Percentiles rank a stretch among this genome's conserved stretches.
Evolutionary conservation across 1,284 basidiomycete species (phyloP).

Genomic region (Lentinus polychrous): DNA sequence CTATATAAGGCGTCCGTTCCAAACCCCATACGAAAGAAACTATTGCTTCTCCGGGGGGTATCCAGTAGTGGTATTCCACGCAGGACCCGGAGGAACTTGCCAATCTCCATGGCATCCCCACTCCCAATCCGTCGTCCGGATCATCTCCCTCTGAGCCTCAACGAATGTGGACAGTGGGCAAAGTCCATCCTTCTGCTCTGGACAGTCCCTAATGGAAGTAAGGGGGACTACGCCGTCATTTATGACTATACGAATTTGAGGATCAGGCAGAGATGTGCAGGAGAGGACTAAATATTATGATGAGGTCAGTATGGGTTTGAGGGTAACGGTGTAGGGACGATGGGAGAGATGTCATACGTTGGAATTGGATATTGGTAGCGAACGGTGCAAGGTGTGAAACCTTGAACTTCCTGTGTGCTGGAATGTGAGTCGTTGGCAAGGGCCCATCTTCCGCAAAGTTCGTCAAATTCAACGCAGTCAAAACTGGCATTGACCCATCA

Average conservation of each 20-base stretch:
- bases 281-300: constrained; percentile 55
- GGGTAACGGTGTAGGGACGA: constrained; percentile 3
- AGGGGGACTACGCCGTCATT: constrained; percentile 88
- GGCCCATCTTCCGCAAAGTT: constrained; percentile 63
- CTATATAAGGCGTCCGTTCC: too few species aligned
- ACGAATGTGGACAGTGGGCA: constrained; percentile 77
- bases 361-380: constrained; percentile 72
- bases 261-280: constrained; percentile 43
- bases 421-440: constrained; percentile 69
- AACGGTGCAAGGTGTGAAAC: constrained; percentile 70
- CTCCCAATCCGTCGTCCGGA: constrained; percentile 65
- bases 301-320: constrained; percentile 4
- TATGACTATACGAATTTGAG: constrained; percentile 72
- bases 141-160: constrained; percentile 58
- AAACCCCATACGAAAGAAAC: too few species aligned
- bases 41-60: constrained; percentile 14
- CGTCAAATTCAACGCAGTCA: constrained; percentile 72
- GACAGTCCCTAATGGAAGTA: constrained; percentile 68
- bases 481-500: constrained; percentile 30
- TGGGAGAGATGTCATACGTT: constrained; percentile 40
- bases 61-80: constrained; percentile 26
- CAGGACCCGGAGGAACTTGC: constrained; percentile 41
- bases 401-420: constrained; percentile 50
- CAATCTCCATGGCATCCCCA: constrained; percentile 76
- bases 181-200: constrained; percentile 68